Evolutionary conservation across 176 grass and related monocot species (phyloP).

Genomic region (Oropetium thomaeum): DNA sequence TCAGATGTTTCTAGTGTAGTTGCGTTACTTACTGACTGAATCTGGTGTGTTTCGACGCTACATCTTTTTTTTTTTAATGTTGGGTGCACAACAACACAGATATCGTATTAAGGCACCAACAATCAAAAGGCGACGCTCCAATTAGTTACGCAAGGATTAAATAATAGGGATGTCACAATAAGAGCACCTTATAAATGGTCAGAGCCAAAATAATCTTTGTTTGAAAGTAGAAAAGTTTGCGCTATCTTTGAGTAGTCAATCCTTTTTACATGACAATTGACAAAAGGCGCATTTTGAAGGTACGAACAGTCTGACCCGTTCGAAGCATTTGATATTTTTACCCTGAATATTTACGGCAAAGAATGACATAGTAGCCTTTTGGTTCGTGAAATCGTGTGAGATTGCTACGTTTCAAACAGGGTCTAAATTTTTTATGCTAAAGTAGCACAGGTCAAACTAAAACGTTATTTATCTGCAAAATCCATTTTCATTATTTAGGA

Average conservation of each 20-base stretch:
- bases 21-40: neutral
- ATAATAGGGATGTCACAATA: neutral
- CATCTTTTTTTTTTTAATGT: neutral
- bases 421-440: neutral
- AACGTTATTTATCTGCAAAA: neutral
- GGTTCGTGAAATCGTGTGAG: neutral
- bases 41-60: neutral
- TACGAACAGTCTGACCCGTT: no score
- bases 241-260: neutral
- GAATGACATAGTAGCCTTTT: no score
- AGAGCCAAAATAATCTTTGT: neutral
- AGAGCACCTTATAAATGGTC: neutral
- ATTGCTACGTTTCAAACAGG: neutral
- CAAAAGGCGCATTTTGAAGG: no score
- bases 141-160: neutral
- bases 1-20: neutral
- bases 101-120: neutral
- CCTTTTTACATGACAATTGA: neutral
- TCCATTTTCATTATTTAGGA: neutral
- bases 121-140: neutral
- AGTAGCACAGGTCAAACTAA: neutral
- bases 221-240: neutral
- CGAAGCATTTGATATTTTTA: no score
- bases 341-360: no score
- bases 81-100: neutral